Evolutionary conservation across 192 early-diverging fungal species (phyloP), one percentile per base, ranked within the genome.

Genomic region (Phlyctochytrium bullatum): DNA sequence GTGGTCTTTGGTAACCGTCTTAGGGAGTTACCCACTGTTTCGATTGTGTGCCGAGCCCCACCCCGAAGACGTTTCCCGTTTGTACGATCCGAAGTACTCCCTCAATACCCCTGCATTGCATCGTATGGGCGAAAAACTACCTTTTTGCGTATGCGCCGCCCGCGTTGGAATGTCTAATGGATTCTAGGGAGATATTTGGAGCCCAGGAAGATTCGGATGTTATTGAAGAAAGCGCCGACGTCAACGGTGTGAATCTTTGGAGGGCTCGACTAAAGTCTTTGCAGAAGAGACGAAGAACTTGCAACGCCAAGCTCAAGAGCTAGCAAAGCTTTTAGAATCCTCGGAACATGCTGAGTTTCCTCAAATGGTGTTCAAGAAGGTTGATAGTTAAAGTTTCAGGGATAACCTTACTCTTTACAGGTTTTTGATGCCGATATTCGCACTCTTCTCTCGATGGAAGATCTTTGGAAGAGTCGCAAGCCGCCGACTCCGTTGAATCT

Each of bases 81-180:
- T 99, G 97, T 73, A 99, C 97, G 3, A 98, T 99, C 68, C 86
- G 97, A 35, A 92, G 90, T 32, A 99, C 97, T 2, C 97, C 97
- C 0, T 90, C 84, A 50, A 86, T 88, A 29, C 92, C 97, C 17
- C 94, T 99, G 51, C 97, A 99, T 72, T 98, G 96, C 66, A 93
- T 99, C 66, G 96, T 98, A 29, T 99, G 97, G 97, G 92, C 96
- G 66, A 99, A 99, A 75, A 91, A 87, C 67, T 99, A 94, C 76
- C 80, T 98, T 33, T 98, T 98, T 74, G 87, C 79, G 67, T 89
- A 83, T 28, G 64, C 23, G 40, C 6, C 6, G 20, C 6, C 20
- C 10, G 10, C 20, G 40, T 47, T 47, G 40, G 10, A 20, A 14
- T 20, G 20, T 16, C 60, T 33, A 17, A 68, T 31, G 17, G 3